phyloP scores from a whole-genome alignment of 805 yeast species.

The Sungouiella thailandica region DNA sequence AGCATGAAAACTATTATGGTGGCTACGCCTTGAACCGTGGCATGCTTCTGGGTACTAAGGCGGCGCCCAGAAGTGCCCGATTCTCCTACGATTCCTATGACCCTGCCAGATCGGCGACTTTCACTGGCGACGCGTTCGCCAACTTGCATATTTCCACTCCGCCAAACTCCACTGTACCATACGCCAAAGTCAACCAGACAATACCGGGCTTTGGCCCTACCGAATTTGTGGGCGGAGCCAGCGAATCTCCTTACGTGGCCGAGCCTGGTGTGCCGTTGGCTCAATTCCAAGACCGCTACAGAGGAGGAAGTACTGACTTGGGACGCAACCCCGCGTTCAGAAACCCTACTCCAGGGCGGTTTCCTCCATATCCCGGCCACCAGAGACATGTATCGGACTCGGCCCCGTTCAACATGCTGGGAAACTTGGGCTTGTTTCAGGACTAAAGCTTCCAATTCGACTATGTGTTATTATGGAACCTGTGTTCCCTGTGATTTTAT shows the following conservation, averaged over 20 bases:
- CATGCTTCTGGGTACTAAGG: neutral
- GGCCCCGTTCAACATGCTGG: neutral
- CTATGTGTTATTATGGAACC: neutral
- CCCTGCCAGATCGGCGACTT: neutral
- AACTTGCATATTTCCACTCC: slow-evolving; percentile 1
- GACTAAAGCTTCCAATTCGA: no score
- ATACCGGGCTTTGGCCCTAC: neutral
- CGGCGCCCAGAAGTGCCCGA: neutral
- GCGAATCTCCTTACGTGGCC: neutral
- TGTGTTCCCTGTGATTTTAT: neutral
- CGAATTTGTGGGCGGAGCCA: slow-evolving; percentile 2
- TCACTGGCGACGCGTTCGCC: neutral
- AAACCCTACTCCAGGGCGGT: no score
- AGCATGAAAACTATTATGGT: neutral
- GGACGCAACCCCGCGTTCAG: no score
- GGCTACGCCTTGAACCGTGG: neutral
- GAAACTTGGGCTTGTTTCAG: neutral
- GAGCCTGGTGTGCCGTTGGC: neutral
- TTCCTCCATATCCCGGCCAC: neutral
- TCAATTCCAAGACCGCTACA: neutral
- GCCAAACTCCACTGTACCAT: slow-evolving; percentile 3
- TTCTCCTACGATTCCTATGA: no score
- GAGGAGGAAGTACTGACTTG: no score
- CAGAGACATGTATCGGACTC: neutral
- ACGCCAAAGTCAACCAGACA: slow-evolving; percentile 1